These are phyloP conservation scores for Lasiodiplodia theobromae DNA, from an alignment of 2,329 filamentous ascomycete genomes.

Conservation along the genomic window DNA sequence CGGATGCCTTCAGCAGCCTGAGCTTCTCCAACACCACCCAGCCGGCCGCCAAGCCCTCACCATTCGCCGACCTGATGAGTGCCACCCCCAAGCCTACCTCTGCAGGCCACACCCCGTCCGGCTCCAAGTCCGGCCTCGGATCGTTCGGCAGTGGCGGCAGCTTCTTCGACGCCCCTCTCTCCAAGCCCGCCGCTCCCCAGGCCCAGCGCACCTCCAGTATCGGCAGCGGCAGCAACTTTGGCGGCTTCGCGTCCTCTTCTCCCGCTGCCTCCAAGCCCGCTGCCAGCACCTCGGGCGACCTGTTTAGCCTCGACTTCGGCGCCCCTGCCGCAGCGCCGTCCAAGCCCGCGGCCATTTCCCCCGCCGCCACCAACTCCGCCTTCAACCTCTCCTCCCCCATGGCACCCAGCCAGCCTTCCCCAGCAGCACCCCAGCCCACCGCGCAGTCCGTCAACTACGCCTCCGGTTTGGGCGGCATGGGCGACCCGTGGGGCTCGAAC, in stretches of 20 bases:
- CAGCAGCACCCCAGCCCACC: conserved; percentile 41
- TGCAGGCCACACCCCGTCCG: conserved; percentile 36
- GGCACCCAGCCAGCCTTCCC: conserved; percentile 45
- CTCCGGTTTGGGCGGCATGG: conserved; percentile 56
- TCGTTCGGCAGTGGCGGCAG: conserved; percentile 73
- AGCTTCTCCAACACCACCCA: conserved; percentile 64
- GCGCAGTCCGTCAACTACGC: conserved; percentile 38
- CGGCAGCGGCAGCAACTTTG: conserved; percentile 64
- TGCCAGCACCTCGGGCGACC: conserved; percentile 66
- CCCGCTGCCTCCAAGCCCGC: conserved; percentile 55
- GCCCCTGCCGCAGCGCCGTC: conserved; percentile 41
- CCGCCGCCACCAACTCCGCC: conserved; percentile 64
- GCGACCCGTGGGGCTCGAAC: conserved; percentile 80
- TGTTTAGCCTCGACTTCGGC: conserved; percentile 73
- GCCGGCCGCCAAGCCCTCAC: conserved; percentile 63
- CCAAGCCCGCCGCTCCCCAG: conserved; percentile 51
- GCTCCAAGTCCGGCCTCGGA: conserved; percentile 54
- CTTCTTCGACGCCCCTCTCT: conserved; percentile 76
- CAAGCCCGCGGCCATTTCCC: conserved; percentile 42
- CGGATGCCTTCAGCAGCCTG: conserved; percentile 80
- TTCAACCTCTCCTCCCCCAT: conserved; percentile 77
- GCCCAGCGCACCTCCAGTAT: conserved; percentile 60
- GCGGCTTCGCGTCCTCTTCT: conserved; percentile 72
- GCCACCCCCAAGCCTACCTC: conserved; percentile 53
- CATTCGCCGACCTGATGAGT: conserved; percentile 69